Base-by-base conservation (phyloP, 495 filamentous ascomycete genomes). In the Stereocaulon alpinum region DNA sequence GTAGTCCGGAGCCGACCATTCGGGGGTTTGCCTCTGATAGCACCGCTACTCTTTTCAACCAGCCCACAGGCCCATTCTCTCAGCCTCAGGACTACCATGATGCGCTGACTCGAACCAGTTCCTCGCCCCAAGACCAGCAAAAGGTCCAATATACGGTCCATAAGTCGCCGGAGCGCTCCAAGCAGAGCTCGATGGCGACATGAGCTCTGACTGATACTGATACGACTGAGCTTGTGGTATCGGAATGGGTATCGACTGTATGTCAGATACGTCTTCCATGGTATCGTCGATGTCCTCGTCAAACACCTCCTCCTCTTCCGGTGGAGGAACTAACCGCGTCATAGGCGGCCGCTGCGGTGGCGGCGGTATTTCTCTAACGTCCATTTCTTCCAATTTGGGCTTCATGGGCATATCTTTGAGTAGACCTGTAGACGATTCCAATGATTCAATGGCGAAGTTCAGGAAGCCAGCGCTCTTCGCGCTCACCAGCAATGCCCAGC, bases 401-500 rank as follows among this genome's bases (percentile, higher is more conserved):
- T 79, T 79, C 18, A 66, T 63, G 6, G 78, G 77, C 14, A 80
- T 73, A 20, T 74, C 70, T 41, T 72, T 70, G n/a, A 76, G 72
- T n/a, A 81, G 68, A 34, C 68, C 67, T 15, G 69, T 73, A 2
- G 72, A 72, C 32, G 74, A 73, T 58, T 81, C 77, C 6, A 81
- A 68, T 30, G 70, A 72, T 22, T 79, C 75, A 3, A 80, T 65
- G 9, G 78, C 76, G 34, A 78, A 80, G 56, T 72, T 69, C 52
- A 81, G 69, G 67, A 96, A 86, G 58, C 84, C 80, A 29, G 91
- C 91, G 42, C 86, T 84, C 66, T 90, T 89, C 61, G 82, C 83
- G 70, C 83, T 87, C 37, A 97, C 91, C 40, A 83, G 85, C 61
- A 98, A 74, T 2, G 92, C 96, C 93, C 93, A 98, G 48, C 89